Evolutionary conservation across 2,329 filamentous ascomycete genomes (phyloP), one percentile per base, ranked within the genome.

Genomic region (Didymella keratinophila): DNA sequence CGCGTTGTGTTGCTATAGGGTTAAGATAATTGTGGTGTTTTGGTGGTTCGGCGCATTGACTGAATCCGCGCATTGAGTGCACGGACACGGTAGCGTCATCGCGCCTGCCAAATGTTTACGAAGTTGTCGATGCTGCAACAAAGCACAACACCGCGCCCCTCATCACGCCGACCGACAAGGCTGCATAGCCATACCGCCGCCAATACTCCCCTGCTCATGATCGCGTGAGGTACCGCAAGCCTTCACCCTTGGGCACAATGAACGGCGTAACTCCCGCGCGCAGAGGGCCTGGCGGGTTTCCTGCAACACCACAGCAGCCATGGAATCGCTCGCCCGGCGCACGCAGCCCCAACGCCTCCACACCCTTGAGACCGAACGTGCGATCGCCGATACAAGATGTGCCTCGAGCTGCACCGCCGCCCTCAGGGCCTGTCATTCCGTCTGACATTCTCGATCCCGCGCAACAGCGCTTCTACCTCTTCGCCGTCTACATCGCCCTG

Each of bases 381-480:
- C 63, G 71, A 12, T 63, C 72, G 25, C 63, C 73, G 30, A 64
- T 78, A 20, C 74, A 70, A 45, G 71, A 77, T 28, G 65, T 76
- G 18, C 75, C 73, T 34, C 68, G 58, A 42, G 63, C 65, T 16
- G 45, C 69, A 2, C 47, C 63, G 23, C 65, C 64, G 16, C 66
- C 51, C 28, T 67, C 71, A 30, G 78, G 78, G 52, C 93, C 95
- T 32, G 79, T 96, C 55, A 93, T 99, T 71, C 90, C 95, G 12
- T 82, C 92, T 63, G 85, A 87, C 64, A 81, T 96, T 45, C 84
- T 98, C 76, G 94, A 98, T 81, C 92, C 92, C 44, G 94, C 95
- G 7, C 91, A 91, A 51, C 95, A 99, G 79, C 87, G 95, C 55
- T 86, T 97, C 69, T 97, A 96, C 75, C 89, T 92, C 46, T 85